These are phyloP conservation scores for Rasamsonia emersonii DNA, from an alignment of 2,329 filamentous ascomycete species.

Conservation along the genomic window DNA sequence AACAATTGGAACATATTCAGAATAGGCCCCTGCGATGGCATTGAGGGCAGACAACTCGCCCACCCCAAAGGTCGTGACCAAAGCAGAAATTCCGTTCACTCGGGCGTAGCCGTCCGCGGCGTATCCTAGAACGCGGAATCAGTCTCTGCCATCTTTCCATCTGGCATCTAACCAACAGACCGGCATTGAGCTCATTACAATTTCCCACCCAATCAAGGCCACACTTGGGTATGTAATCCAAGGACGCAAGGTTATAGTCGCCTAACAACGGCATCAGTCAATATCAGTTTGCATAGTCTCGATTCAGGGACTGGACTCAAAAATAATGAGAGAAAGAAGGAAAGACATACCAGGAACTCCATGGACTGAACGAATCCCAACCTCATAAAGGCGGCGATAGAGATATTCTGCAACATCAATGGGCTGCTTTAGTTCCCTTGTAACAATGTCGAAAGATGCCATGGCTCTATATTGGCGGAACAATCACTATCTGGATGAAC, in stretches of 20 bases:
- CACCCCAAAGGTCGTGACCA: slow-evolving; percentile 67
- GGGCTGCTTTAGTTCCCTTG: slow-evolving; percentile 28
- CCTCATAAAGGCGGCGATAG: slow-evolving; percentile 40
- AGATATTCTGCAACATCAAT: slow-evolving; percentile 42
- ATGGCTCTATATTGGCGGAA: no score
- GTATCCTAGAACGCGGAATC: slow-evolving; percentile 43
- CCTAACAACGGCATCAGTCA: slow-evolving; percentile 14
- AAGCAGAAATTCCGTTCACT: slow-evolving; percentile 57
- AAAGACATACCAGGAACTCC: slow-evolving; percentile 46
- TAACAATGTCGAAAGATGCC: no score
- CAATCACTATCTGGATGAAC: no score
- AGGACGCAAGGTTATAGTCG: slow-evolving; percentile 60
- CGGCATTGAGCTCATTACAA: slow-evolving; percentile 53
- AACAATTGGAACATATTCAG: slow-evolving; percentile 61
- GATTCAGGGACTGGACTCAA: no score
- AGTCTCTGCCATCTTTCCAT: not conserved
- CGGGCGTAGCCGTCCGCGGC: slow-evolving; percentile 68
- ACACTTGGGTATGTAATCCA: slow-evolving; percentile 49
- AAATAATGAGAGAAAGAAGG: slow-evolving; percentile 9
- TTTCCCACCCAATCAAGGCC: slow-evolving; percentile 53
- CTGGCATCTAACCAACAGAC: slow-evolving; percentile 21
- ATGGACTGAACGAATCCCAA: slow-evolving; percentile 42
- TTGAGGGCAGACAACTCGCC: slow-evolving; percentile 62
- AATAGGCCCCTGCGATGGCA: slow-evolving; percentile 64
- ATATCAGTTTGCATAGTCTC: no score